Conservation (phyloP, 352 stramenopile genomes). For the Peronospora farinosa region DNA sequence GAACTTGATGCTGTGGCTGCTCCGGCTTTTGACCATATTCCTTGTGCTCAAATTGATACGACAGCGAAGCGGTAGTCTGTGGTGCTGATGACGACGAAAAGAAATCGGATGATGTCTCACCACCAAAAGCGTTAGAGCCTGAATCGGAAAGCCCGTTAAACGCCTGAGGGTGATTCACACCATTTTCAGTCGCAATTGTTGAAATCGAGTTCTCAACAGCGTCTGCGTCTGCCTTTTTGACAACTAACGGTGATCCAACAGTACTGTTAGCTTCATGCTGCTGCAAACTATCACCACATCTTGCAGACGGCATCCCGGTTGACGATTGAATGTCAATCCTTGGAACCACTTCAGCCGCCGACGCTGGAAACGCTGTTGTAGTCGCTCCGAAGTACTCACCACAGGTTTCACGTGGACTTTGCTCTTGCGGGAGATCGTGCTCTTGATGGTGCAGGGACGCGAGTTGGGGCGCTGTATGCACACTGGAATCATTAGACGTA, state of each 20-base stretch:
- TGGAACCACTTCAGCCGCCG: constrained; percentile 1
- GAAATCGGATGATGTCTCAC: constrained; percentile 26
- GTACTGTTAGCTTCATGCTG: constrained; percentile 7
- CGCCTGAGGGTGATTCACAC: constrained; percentile 10
- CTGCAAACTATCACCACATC: constrained; percentile 3
- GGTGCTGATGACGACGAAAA: constrained; percentile 29
- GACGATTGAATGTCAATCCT: constrained; percentile 2
- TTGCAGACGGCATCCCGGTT: background rate
- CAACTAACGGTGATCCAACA: constrained; percentile 1
- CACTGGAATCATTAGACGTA: constrained; percentile 1
- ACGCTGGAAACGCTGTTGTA: background rate
- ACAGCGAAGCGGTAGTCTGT: constrained; percentile 15
- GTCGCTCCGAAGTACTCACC: constrained; percentile 7
- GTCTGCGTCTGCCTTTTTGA: background rate
- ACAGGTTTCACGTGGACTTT: constrained; percentile 10
- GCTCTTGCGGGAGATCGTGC: constrained; percentile 7
- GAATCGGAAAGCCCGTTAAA: constrained; percentile 26
- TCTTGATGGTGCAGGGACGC: constrained; percentile 5
- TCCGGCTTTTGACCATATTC: constrained; percentile 8
- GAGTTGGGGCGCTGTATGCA: constrained; percentile 4
- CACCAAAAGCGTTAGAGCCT: constrained; percentile 10
- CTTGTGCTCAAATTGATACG: constrained; percentile 15
- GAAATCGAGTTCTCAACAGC: constrained; percentile 1
- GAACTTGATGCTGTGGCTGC: constrained; percentile 5
- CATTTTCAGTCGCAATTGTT: constrained; percentile 5